Base-by-base conservation (phyloP, 2,329 filamentous ascomycete genomes). In the Akanthomyces muscarius region DNA sequence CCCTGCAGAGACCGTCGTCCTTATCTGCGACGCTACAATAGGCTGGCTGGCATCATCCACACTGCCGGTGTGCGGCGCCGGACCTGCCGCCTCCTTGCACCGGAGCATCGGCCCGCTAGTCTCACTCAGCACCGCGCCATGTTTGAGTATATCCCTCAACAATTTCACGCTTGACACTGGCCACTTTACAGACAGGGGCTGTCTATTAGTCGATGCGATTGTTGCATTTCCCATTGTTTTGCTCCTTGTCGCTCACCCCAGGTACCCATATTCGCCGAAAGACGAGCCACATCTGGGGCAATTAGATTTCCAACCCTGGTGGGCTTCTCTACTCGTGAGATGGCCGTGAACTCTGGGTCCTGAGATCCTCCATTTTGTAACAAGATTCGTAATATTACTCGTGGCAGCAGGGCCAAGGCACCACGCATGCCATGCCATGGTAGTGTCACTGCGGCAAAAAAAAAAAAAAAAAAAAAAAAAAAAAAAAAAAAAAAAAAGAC, bases 21-120 rank as follows among this genome's bases (percentile, higher is more conserved):
- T 60, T 60, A 60, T 60, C 45, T 44, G 25, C 48, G 8, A 45
- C 28, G 25, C 44, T 50, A 48, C 30, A 44, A 38, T n/a, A 10
- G 21, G 33, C 10, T 36, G 2, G 10, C 10, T 36, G 33, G 33
- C 33, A 5, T 8, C 16, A 38, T 45, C 47, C 36, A 61, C 48
- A 52, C 58, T 13, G 33, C 48, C 47, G 45, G 56, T 59, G 7
- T 41, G 45, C 56, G 47, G 56, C 56, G 56, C 45, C 56, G 56
- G 56, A 30, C 56, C 38, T 45, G 14, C 47, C 38, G 47, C 58
- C 42, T n/a, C 38, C 41, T 28, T 44, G 48, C 38, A 53, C 48
- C 58, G 58, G 58, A 61, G 48, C 58, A 61, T 61, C 58, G 58
- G 58, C 58, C 58, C 58, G 58, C 58, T 36, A 44, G 58, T 36